These are phyloP conservation scores for Entomortierella lignicola DNA, from an alignment of 192 early-diverging fungal genomes.

Conservation along the genomic window DNA sequence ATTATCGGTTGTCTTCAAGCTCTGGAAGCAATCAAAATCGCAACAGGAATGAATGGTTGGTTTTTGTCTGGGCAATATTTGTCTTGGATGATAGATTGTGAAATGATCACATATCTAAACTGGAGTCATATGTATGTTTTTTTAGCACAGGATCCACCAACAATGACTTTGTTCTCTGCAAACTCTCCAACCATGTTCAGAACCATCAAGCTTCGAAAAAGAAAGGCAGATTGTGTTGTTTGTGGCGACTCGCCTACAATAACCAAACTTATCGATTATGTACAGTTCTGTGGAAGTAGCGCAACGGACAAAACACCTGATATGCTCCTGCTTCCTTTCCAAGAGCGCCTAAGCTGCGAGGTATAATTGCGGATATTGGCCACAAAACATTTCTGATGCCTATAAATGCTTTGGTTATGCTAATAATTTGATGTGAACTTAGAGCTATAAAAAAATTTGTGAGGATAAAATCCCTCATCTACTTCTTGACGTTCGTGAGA, in stretches of 20 bases:
- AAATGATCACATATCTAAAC: no score
- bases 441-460: slow-evolving; percentile 63
- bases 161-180: slow-evolving; percentile 86
- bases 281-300: slow-evolving; percentile 87
- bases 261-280: slow-evolving; percentile 89
- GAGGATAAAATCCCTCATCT: slow-evolving; percentile 65
- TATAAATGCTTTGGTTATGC: background rate
- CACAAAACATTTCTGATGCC: no score
- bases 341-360: slow-evolving; percentile 34
- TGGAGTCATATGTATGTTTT: background rate
- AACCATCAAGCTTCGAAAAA: slow-evolving; percentile 79
- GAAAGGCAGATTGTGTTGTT: slow-evolving; percentile 79
- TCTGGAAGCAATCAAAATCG: slow-evolving; percentile 91
- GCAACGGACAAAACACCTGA: slow-evolving; percentile 77
- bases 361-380: no score
- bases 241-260: slow-evolving; percentile 90
- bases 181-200: slow-evolving; percentile 76
- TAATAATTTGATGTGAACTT: background rate
- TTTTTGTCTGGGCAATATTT: background rate
- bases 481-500: slow-evolving; percentile 92
- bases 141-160: slow-evolving; percentile 62
- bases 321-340: slow-evolving; percentile 20
- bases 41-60: slow-evolving; percentile 67
- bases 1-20: slow-evolving; percentile 94
- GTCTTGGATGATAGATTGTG: no score